A percentile compares a stretch with the other conserved stretches of the same genome.
Evolutionary conservation across 345 rosid species (phyloP).

Genomic region (Sisymbrium altissimum): DNA sequence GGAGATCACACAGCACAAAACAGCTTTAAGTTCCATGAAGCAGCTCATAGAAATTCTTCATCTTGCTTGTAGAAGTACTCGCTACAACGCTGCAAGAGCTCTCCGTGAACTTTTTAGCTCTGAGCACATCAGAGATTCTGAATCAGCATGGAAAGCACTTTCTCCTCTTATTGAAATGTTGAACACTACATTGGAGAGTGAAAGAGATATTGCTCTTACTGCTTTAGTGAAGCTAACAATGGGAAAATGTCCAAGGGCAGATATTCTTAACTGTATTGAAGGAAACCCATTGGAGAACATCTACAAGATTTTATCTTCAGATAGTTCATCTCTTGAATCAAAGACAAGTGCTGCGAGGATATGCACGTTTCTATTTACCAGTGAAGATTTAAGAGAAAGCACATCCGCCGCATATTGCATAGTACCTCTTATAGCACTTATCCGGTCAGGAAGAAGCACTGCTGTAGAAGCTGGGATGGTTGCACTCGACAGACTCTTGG

Average conservation of each 20-base stretch:
- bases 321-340: conserved; percentile 56
- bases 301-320: conserved; percentile 52
- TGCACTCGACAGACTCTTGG: conserved; percentile 71
- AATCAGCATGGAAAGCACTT: conserved; percentile 65
- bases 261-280: conserved; percentile 48
- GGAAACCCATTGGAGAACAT: conserved; percentile 65
- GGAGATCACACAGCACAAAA: conserved; percentile 60
- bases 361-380: conserved; percentile 51
- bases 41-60: conserved; percentile 70
- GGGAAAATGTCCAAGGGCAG: conserved; percentile 48
- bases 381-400: conserved; percentile 45
- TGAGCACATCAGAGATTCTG: conserved; percentile 67
- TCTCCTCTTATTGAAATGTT: conserved; percentile 80
- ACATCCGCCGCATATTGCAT: conserved; percentile 58
- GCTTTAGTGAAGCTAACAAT: conserved; percentile 66
- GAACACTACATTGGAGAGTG: conserved; percentile 59
- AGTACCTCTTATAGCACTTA: conserved; percentile 57
- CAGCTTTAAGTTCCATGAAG: conserved; percentile 59
- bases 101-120: conserved; percentile 64
- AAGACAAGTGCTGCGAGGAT: conserved; percentile 73
- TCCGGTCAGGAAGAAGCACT: conserved; percentile 43
- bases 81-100: conserved; percentile 73
- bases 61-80: conserved; percentile 59
- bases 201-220: conserved; percentile 61
- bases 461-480: conserved; percentile 65